Conservation (phyloP, 1,139 yeast species). For the Lodderomyces elongisporus region DNA sequence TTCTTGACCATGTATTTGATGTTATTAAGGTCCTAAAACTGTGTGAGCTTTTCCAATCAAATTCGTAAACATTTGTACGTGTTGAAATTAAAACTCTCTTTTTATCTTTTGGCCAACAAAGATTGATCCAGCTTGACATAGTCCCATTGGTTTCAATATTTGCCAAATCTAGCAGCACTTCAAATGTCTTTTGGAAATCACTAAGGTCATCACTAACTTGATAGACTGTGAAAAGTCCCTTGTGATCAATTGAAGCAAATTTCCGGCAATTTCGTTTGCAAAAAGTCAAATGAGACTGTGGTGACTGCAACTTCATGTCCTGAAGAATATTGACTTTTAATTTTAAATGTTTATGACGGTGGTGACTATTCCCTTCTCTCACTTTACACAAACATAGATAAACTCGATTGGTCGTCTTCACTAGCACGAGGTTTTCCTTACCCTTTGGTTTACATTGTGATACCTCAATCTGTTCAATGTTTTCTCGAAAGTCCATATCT, state of each 20-base stretch:
- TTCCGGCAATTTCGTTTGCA: conserved; percentile 21
- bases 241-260: conserved; percentile 45
- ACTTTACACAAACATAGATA: too few relatives aligned
- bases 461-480: conserved; percentile 38
- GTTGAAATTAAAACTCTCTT: conserved; percentile 36
- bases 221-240: conserved; percentile 49
- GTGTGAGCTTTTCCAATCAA: too few relatives aligned
- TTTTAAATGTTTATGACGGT: too few relatives aligned
- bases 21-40: conserved; percentile 37
- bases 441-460: too few relatives aligned
- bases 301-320: too few relatives aligned
- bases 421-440: too few relatives aligned
- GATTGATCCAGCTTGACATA: conserved; percentile 54
- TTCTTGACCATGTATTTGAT: conserved; percentile 53
- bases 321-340: too few relatives aligned
- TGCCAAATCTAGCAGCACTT: background rate
- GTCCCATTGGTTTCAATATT: conserved; percentile 43
- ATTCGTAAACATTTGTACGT: conserved; percentile 39
- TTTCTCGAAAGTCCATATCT: conserved; percentile 25
- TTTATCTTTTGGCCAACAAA: conserved; percentile 39
- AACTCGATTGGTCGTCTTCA: too few relatives aligned
- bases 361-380: too few relatives aligned
- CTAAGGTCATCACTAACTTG: conserved; percentile 15
- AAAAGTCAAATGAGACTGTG: too few relatives aligned
- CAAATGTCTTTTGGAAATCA: background rate